These are phyloP conservation scores for Asterochloris sp. DNA, from an alignment of 139 green algal species.

Conservation along the genomic window DNA sequence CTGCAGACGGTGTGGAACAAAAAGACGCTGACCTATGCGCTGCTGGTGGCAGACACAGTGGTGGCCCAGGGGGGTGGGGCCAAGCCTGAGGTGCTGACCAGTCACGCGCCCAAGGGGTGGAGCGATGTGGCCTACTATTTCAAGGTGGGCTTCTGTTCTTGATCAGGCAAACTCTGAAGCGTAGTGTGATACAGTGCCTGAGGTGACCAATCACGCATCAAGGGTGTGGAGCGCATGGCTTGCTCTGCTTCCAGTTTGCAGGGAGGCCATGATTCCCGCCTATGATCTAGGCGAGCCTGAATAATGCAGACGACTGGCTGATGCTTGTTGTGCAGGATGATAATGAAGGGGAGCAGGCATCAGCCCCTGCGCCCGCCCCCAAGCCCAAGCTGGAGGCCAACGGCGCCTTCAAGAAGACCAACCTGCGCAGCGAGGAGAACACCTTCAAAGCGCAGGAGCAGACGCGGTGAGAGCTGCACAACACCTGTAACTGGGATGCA, in stretches of 20 bases:
- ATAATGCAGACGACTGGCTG: background rate
- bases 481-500: too few relatives aligned
- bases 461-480: constrained; percentile 39
- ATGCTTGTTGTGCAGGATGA: constrained; percentile 16
- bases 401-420: constrained; percentile 16
- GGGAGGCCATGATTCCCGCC: too few relatives aligned
- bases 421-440: constrained; percentile 62
- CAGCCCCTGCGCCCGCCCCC: background rate
- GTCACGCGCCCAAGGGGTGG: constrained; percentile 46
- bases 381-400: background rate
- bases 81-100: constrained; percentile 63
- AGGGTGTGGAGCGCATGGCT: too few relatives aligned
- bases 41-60: constrained; percentile 90
- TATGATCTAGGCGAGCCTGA: too few relatives aligned
- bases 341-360: constrained; percentile 6
- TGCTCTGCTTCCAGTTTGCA: too few relatives aligned
- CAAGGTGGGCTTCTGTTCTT: constrained; percentile 19
- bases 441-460: constrained; percentile 71
- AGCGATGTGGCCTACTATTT: constrained; percentile 66
- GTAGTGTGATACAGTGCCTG: too few relatives aligned
- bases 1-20: constrained; percentile 17
- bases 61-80: constrained; percentile 49
- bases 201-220: too few relatives aligned
- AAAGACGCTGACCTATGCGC: constrained; percentile 42
- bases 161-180: too few relatives aligned